Percentiles rank a stretch among this genome's conserved stretches.
Conservation (phyloP, 2,329 filamentous ascomycete genomes). For the Neonectria neomacrospora region DNA sequence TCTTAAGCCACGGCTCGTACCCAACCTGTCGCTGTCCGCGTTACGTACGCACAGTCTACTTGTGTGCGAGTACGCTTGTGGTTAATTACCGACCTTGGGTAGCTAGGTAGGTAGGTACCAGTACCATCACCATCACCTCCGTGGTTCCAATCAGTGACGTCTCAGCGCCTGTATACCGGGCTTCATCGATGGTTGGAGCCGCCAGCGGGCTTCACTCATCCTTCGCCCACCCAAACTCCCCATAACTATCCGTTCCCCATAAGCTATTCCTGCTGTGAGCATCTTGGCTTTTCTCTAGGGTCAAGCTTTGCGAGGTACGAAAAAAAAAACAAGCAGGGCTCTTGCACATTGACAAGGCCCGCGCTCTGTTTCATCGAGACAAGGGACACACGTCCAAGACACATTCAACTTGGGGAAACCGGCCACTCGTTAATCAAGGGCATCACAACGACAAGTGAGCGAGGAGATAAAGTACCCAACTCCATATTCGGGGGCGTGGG, state of each 20-base stretch:
- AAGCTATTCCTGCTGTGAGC: neutral
- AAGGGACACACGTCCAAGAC: conserved; percentile 16
- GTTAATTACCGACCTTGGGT: conserved; percentile 2
- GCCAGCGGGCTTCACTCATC: conserved; percentile 2
- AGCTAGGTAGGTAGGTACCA: neutral
- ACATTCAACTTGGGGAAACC: conserved; percentile 1
- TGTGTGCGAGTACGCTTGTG: neutral
- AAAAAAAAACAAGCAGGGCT: neutral
- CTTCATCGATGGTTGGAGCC: neutral
- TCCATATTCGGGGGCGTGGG: neutral
- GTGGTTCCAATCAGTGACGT: conserved; percentile 1
- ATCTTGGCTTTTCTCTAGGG: neutral
- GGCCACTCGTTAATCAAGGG: conserved; percentile 4
- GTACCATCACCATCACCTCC: neutral
- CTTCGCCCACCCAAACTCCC: neutral
- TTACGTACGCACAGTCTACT: neutral
- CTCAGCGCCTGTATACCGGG: neutral
- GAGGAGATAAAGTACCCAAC: neutral
- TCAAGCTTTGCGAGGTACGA: conserved; percentile 1
- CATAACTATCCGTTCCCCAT: neutral
- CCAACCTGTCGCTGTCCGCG: conserved; percentile 8
- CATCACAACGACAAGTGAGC: neutral
- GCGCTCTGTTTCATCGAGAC: conserved; percentile 25
- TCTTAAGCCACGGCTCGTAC: conserved; percentile 9
- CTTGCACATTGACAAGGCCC: conserved; percentile 19